Evolutionary conservation across 2,329 filamentous ascomycete genomes (phyloP).

Genomic region (Fusarium protoensiforme): DNA sequence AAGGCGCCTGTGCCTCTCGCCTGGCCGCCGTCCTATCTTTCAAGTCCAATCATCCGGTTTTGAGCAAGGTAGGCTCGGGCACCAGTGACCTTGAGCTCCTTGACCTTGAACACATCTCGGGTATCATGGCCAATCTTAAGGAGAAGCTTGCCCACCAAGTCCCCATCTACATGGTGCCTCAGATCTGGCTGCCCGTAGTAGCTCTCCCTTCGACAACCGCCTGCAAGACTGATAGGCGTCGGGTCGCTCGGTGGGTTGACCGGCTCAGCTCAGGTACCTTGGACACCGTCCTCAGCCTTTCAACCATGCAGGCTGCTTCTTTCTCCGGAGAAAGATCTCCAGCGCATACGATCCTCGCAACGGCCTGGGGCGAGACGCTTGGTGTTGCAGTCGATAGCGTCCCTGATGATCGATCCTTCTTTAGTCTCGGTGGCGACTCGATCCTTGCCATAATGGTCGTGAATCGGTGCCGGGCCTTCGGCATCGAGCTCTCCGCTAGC

Average conservation of each 20-base stretch:
- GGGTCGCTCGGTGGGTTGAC: neutral
- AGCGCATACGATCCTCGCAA: too few relatives aligned
- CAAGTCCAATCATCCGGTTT: neutral
- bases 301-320: too few relatives aligned
- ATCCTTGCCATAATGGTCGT: slow-evolving; percentile 36
- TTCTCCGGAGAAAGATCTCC: too few relatives aligned
- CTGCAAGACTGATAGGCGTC: neutral
- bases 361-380: neutral
- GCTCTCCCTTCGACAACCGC: neutral
- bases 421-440: slow-evolving; percentile 44
- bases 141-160: slow-evolving; percentile 1
- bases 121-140: neutral
- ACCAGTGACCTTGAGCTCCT: neutral
- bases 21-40: neutral
- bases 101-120: neutral
- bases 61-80: neutral
- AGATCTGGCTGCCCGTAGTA: slow-evolving; percentile 6
- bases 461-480: neutral
- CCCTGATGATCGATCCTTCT: slow-evolving; percentile 25
- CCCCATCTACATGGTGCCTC: slow-evolving; percentile 29
- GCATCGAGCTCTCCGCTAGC: neutral
- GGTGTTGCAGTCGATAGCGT: slow-evolving; percentile 36
- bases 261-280: neutral
- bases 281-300: too few relatives aligned
- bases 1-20: neutral